Evolutionary conservation across 352 stramenopile genomes (phyloP).

Genomic region (Elongisporangium anandrum): DNA sequence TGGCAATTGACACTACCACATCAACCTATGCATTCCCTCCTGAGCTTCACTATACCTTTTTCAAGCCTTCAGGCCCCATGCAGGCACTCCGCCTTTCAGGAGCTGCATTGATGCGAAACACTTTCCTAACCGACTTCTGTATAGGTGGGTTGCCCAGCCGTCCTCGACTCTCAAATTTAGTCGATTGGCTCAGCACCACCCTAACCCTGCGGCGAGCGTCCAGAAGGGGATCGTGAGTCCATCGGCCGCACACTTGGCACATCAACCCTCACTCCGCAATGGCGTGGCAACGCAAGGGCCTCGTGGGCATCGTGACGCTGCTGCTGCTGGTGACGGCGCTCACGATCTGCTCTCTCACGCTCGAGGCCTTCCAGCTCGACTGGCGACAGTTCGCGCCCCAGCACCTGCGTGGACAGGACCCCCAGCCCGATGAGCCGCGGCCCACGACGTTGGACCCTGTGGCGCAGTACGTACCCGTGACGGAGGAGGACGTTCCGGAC

Average conservation of each 20-base stretch:
- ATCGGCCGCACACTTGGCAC: not conserved
- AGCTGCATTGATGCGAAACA: no score
- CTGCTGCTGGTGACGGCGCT: slow-evolving; percentile 16
- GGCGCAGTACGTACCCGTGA: not conserved
- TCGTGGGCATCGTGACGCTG: slow-evolving; percentile 15
- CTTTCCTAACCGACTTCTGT: not conserved
- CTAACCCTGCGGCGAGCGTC: not conserved
- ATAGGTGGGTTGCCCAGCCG: not conserved
- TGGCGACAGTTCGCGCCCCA: slow-evolving; percentile 18
- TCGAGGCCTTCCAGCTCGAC: slow-evolving; percentile 27
- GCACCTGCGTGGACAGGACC: not conserved
- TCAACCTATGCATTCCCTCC: no score
- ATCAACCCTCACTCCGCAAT: slow-evolving; percentile 3
- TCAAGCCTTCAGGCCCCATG: no score
- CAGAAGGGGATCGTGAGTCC: slow-evolving; percentile 3
- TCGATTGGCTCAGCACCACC: not conserved
- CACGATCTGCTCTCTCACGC: slow-evolving; percentile 15
- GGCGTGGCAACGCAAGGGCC: slow-evolving; percentile 16
- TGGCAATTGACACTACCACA: not conserved
- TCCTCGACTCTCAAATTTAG: not conserved
- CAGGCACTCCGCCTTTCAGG: no score
- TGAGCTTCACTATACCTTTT: no score
- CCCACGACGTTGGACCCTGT: not conserved
- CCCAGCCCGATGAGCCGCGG: not conserved
- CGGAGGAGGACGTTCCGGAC: not conserved